Evolutionary conservation across 2,329 filamentous ascomycete genomes (phyloP).

Genomic region (Orbilia oligospora): DNA sequence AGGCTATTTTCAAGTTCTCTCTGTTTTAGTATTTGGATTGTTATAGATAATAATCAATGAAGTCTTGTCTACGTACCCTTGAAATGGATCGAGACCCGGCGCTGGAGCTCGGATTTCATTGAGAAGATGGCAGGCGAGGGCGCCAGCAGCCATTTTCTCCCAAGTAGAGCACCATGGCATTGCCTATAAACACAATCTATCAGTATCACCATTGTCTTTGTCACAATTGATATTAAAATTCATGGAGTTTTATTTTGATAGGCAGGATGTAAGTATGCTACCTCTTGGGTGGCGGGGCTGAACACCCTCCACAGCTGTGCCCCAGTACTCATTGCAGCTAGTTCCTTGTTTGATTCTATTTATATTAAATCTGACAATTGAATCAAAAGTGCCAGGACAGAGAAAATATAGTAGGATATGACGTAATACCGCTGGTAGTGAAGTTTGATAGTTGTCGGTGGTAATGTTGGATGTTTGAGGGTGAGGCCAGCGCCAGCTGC

Average conservation of each 20-base stretch:
- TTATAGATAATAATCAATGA: too few relatives aligned
- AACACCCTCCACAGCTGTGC: slow-evolving; percentile 45
- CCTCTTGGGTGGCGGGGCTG: slow-evolving; percentile 33
- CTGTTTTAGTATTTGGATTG: too few relatives aligned
- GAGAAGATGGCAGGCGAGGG: slow-evolving; percentile 35
- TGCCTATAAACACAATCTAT: slow-evolving; percentile 14
- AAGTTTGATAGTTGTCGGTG: too few relatives aligned
- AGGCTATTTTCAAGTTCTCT: slow-evolving; percentile 3
- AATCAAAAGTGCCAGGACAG: too few relatives aligned
- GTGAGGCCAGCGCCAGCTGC: too few relatives aligned
- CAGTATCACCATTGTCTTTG: background rate
- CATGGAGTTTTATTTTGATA: background rate
- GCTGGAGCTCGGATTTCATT: slow-evolving; percentile 43
- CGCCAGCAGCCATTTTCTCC: slow-evolving; percentile 22
- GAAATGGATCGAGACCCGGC: slow-evolving; percentile 40
- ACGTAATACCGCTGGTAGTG: too few relatives aligned
- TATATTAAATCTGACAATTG: background rate
- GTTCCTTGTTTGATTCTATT: background rate
- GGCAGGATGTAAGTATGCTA: background rate
- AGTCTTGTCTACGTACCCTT: slow-evolving; percentile 10
- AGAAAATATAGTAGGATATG: too few relatives aligned
- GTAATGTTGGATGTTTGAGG: too few relatives aligned
- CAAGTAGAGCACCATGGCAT: slow-evolving; percentile 43
- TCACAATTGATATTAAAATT: too few relatives aligned
- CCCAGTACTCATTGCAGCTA: background rate